Conservation (phyloP, 108 stramenopile species). For the Bacterosira constricta region DNA sequence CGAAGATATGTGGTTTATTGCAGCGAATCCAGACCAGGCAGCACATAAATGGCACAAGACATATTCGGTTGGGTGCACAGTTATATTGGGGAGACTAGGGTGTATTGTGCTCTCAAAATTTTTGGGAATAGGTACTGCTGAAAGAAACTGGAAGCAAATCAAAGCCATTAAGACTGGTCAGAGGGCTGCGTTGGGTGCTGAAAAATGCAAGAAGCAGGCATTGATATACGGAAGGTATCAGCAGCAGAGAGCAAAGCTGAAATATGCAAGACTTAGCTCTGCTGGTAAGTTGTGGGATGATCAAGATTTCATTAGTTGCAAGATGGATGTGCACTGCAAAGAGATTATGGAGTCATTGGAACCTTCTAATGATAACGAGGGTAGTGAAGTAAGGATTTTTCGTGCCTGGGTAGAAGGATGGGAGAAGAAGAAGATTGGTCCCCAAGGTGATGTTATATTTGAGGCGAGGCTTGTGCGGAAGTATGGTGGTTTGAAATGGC, state of each 20-base stretch:
- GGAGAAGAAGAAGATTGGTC: background rate
- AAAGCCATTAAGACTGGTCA: background rate
- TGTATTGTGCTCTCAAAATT: constrained; percentile 13
- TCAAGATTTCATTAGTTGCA: constrained; percentile 2
- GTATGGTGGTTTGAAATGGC: background rate
- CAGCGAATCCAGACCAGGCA: background rate
- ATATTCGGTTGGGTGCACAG: background rate
- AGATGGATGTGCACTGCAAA: constrained; percentile 2
- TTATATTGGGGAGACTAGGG: constrained; percentile 9
- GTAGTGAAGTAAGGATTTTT: background rate
- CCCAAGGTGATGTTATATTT: background rate
- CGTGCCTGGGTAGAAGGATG: background rate
- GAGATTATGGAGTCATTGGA: background rate
- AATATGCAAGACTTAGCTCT: background rate
- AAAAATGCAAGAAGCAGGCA: constrained; percentile 10
- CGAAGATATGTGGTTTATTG: background rate
- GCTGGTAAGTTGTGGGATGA: constrained; percentile 25
- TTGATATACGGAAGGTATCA: background rate
- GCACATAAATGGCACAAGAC: constrained; percentile 1
- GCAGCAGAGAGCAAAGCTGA: background rate
- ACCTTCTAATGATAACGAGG: background rate
- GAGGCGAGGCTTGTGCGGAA: background rate
- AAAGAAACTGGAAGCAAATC: constrained; percentile 13
- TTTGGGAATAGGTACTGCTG: constrained; percentile 8
- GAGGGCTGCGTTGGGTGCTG: background rate